phyloP scores from a whole-genome alignment of 805 yeast species.

The Candida nemodendra region DNA sequence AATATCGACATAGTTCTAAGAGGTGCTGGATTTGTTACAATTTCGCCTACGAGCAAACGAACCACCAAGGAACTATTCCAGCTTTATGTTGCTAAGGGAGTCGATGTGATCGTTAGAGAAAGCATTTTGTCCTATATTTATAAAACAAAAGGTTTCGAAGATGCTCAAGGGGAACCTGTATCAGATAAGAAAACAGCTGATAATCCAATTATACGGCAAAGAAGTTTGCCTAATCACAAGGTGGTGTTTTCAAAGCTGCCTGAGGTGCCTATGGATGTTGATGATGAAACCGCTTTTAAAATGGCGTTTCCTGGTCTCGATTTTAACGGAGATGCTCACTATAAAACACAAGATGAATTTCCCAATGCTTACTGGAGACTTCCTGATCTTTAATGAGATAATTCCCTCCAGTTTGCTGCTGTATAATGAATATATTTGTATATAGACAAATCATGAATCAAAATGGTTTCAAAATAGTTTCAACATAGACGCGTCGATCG shows the following conservation, averaged over 20 bases:
- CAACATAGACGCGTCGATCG: background rate
- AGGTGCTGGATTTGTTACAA: conserved; percentile 60
- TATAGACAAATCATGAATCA: background rate
- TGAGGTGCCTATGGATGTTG: conserved; percentile 15
- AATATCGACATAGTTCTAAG: conserved; percentile 62
- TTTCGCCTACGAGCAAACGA: conserved; percentile 55
- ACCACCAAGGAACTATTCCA: conserved; percentile 37
- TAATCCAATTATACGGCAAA: conserved; percentile 10
- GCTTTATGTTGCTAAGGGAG: conserved; percentile 55
- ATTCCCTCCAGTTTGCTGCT: too few species aligned
- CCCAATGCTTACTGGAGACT: conserved; percentile 28
- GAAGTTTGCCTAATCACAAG: conserved; percentile 19
- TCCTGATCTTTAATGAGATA: conserved; percentile 12
- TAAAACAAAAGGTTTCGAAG: conserved; percentile 15
- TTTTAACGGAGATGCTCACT: conserved; percentile 2
- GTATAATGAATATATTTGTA: too few species aligned
- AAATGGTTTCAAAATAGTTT: background rate
- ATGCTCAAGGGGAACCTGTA: conserved; percentile 17
- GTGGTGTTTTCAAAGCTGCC: conserved; percentile 23
- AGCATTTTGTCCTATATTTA: conserved; percentile 29
- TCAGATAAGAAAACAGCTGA: conserved; percentile 13
- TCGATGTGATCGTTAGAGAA: conserved; percentile 50
- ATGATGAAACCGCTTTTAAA: conserved; percentile 17
- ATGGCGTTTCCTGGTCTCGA: conserved; percentile 10
- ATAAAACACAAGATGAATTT: conserved; percentile 20